Conservation (phyloP, 2,329 filamentous ascomycete genomes). For the Ceratocystis lukuohia region DNA sequence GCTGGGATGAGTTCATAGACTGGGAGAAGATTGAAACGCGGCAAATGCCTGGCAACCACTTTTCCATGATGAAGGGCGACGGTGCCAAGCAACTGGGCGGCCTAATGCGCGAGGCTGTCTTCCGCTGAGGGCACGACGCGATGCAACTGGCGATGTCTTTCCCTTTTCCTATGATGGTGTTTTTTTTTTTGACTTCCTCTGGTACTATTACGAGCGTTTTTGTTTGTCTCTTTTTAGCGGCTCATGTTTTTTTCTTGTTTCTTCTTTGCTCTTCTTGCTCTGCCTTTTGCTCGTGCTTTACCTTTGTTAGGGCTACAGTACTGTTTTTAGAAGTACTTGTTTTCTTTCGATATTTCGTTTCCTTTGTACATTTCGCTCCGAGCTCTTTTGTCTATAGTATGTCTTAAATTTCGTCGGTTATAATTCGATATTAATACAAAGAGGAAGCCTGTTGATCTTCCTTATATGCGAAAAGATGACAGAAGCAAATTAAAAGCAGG, state of each 20-base stretch:
- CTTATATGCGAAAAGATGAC: neutral
- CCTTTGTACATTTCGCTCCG: neutral
- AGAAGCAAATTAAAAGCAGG: neutral
- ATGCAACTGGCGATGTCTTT: neutral
- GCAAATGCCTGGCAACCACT: slow-evolving; percentile 61
- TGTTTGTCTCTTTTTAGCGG: slow-evolving; percentile 2
- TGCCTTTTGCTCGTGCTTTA: slow-evolving; percentile 3
- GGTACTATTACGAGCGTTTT: neutral
- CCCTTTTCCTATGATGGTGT: neutral
- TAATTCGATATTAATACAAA: neutral
- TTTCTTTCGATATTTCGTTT: slow-evolving; percentile 3
- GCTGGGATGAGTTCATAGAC: slow-evolving; percentile 54
- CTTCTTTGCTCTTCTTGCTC: too few species aligned
- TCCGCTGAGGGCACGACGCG: neutral
- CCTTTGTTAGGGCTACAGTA: slow-evolving; percentile 3
- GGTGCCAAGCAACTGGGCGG: slow-evolving; percentile 28
- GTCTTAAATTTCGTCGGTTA: neutral
- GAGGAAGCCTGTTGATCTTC: neutral
- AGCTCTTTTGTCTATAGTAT: slow-evolving; percentile 4
- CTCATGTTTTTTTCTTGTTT: neutral
- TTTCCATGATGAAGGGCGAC: slow-evolving; percentile 60
- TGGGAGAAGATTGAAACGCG: slow-evolving; percentile 46
- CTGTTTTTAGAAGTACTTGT: slow-evolving; percentile 8
- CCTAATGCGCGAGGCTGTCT: slow-evolving; percentile 28
- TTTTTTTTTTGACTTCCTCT: neutral